Base-by-base conservation (phyloP, 805 yeast species). In the Lachancea cidri region DNA sequence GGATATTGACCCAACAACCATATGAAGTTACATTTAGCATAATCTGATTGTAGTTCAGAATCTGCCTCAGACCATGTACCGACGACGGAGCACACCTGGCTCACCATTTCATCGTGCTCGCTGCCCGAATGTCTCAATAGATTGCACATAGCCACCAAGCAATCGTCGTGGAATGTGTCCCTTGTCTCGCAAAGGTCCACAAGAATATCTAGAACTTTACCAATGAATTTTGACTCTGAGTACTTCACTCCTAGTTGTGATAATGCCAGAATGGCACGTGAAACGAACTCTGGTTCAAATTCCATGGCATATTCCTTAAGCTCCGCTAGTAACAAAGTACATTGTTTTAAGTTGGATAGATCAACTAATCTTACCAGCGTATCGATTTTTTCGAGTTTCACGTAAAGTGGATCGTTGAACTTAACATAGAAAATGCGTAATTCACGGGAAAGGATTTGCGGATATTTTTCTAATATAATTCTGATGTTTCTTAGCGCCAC, bases 401-500 rank as follows among this genome's bases (percentile, higher is more conserved):
- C 67, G 56, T 85, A 85, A 39, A 85, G 63, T 45, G 96, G 86
- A 71, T 89, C 85, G 60, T 81, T 83, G 68, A 77, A 88, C 62
- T 88, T 88, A 58, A 91, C 80, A 70, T 86, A 91, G 55, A 93
- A 93, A 5, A 89, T 93, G 50, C 95, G 76, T 53, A 88, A 68
- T 58, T 91, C 96, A 48, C 79, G 79, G 14, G 83, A 71, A 44
- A 91, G 70, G 17, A 91, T 71, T 36, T 72, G 73, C 4, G 98
- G 98, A 62, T 86, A 87, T 62, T 85, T 85, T 57, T 89, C 96
- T 48, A 91, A 71, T 35, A 91, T 80, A 52, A 91, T 83, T 60
- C 96, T 75, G 46, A 93, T 88, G 63, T 93, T 93, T 60, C 88
- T 83, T 54, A 91, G 70, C 1, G 96, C 93, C 35, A 91, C 96